These are phyloP conservation scores for Verruconis gallopava DNA, from an alignment of 2,329 filamentous ascomycete genomes.

Conservation along the genomic window DNA sequence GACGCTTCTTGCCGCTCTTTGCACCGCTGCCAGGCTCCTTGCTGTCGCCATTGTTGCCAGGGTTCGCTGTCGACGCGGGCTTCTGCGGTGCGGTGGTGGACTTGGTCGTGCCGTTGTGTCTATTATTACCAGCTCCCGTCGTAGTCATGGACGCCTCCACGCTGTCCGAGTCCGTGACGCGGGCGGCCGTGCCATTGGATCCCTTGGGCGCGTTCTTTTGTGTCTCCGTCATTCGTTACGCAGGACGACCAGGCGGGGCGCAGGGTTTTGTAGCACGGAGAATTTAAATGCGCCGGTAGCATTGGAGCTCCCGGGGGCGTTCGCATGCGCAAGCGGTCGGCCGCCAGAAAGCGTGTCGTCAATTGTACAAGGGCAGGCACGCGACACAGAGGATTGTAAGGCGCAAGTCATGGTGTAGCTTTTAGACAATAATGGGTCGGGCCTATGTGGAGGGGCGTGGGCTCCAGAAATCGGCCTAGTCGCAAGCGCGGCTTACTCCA, in stretches of 20 bases:
- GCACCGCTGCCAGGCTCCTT: neutral
- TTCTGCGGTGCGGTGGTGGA: constrained; percentile 5
- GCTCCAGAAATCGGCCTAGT: neutral
- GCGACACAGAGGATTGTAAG: neutral
- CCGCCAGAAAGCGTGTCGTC: neutral
- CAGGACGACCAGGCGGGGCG: constrained; percentile 19
- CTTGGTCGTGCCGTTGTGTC: constrained; percentile 2
- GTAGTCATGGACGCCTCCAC: constrained; percentile 19
- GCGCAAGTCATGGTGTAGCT: neutral
- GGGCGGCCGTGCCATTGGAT: constrained; percentile 23
- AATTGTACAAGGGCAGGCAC: neutral
- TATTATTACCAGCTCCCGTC: constrained; percentile 11
- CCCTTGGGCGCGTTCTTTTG: constrained; percentile 16
- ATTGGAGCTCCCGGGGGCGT: neutral
- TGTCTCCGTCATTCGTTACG: constrained; percentile 25
- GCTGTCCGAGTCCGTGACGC: constrained; percentile 20
- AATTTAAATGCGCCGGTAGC: neutral
- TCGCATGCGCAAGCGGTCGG: neutral
- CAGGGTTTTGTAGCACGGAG: constrained; percentile 16
- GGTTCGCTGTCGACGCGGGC: constrained; percentile 4
- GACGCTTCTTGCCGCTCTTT: constrained; percentile 31
- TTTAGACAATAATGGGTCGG: no score
- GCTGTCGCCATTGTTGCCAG: neutral
- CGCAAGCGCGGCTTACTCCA: neutral
- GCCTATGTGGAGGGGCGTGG: no score